Conservation (phyloP, 23 red algal genomes). For the Gracilariopsis chorda region DNA sequence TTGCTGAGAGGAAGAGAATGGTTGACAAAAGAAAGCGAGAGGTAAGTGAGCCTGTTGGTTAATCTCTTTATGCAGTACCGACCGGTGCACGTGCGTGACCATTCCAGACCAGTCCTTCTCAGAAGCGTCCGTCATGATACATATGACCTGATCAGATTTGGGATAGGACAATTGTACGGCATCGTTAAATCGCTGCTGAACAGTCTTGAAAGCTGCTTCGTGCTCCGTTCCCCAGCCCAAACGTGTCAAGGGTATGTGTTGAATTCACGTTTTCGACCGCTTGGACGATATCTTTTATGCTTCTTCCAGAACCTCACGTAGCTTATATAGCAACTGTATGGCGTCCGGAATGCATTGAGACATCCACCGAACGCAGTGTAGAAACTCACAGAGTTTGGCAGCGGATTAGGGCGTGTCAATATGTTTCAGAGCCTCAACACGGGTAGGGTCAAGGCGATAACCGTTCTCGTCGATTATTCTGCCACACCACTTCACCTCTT, state of each 20-base stretch:
- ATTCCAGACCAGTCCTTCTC: constrained; percentile 10
- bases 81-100: background rate
- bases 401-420: background rate
- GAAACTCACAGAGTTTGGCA: background rate
- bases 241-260: background rate
- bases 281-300: background rate
- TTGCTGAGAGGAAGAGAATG: background rate
- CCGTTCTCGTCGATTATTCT: constrained; percentile 7
- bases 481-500: constrained; percentile 8
- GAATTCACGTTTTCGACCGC: background rate
- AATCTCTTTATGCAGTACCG: background rate
- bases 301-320: background rate
- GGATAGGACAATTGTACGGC: constrained; percentile 10
- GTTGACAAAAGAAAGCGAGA: background rate
- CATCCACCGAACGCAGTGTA: constrained; percentile 19
- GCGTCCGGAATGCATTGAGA: background rate
- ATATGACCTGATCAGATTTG: background rate
- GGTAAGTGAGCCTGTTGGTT: background rate
- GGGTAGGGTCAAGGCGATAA: background rate
- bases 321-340: background rate
- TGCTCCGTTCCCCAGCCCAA: background rate
- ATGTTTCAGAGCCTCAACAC: background rate
- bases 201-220: background rate
- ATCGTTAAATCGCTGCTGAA: background rate
- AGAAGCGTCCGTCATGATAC: constrained; percentile 17